These are phyloP conservation scores for Rhodotorula sp. DNA, from an alignment of 1,284 basidiomycete species.

Conservation along the genomic window DNA sequence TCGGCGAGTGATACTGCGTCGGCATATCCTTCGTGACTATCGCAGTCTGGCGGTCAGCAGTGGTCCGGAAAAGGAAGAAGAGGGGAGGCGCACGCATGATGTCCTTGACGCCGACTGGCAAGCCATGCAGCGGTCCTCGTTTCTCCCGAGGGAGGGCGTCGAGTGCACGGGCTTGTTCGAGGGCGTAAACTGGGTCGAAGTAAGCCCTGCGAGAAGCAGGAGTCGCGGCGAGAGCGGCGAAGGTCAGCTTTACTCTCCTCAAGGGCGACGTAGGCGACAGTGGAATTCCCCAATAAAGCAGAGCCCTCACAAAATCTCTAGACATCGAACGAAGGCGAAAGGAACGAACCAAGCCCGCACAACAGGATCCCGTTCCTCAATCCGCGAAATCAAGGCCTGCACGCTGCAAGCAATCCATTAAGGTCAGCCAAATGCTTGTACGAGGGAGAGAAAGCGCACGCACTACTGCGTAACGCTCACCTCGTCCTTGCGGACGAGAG, in stretches of 20 bases:
- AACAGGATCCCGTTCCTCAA: constrained; percentile 42
- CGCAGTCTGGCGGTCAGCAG: background rate
- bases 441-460: background rate
- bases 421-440: too few species aligned
- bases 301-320: too few species aligned
- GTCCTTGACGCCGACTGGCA: constrained; percentile 46
- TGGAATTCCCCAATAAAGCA: too few species aligned
- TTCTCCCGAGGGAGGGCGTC: constrained; percentile 43
- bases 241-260: background rate
- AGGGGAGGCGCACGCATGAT: constrained; percentile 38
- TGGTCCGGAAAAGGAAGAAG: background rate
- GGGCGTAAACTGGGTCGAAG: constrained; percentile 40
- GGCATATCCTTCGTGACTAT: constrained; percentile 43
- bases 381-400: constrained; percentile 38
- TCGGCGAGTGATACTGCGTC: constrained; percentile 42
- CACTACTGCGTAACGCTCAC: constrained; percentile 24
- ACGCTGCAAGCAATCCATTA: too few species aligned
- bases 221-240: background rate
- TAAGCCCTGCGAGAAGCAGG: constrained; percentile 36
- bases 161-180: constrained; percentile 40
- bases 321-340: background rate
- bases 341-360: constrained; percentile 38
- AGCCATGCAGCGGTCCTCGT: constrained; percentile 44
- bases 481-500: constrained; percentile 6
- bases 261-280: too few species aligned